A percentile compares a stretch with the other conserved stretches of the same genome.
phyloP scores from a whole-genome alignment of 2,329 filamentous ascomycete genomes.

The Arthrobotrys sinensis region DNA sequence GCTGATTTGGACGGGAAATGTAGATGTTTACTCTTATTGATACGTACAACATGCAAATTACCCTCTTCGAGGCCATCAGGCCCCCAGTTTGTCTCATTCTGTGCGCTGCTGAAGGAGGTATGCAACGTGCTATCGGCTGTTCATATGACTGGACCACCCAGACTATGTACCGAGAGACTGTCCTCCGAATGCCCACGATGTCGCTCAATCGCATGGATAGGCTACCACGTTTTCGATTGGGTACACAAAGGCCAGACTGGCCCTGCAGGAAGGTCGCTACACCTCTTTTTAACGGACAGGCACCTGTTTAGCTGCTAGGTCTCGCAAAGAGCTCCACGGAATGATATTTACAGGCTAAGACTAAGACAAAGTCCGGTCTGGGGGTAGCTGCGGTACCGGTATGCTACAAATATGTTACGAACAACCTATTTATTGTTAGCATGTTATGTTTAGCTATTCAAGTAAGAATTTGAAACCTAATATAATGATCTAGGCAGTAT shows the following conservation, averaged over 20 bases:
- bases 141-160: conserved; percentile 69
- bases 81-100: conserved; percentile 69
- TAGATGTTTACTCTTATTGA: conserved; percentile 67
- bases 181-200: conserved; percentile 68
- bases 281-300: background rate
- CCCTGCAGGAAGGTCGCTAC: background rate
- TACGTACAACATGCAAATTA: conserved; percentile 66
- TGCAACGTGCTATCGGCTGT: conserved; percentile 70
- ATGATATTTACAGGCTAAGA: too few relatives aligned
- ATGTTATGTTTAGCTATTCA: too few relatives aligned
- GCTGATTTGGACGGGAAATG: too few relatives aligned
- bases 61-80: conserved; percentile 66
- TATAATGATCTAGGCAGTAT: too few relatives aligned
- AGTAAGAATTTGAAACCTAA: too few relatives aligned
- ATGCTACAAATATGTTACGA: too few relatives aligned
- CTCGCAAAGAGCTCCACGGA: too few relatives aligned
- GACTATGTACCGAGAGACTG: conserved; percentile 69
- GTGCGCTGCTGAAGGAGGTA: conserved; percentile 69
- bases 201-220: conserved; percentile 67
- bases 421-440: too few relatives aligned
- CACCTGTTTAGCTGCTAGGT: background rate
- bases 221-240: conserved; percentile 66
- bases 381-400: too few relatives aligned
- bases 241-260: conserved; percentile 62
- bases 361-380: too few relatives aligned